Evolutionary conservation across 768 basidiomycete genomes (phyloP).

Genomic region (Pleurotus ostreatus): DNA sequence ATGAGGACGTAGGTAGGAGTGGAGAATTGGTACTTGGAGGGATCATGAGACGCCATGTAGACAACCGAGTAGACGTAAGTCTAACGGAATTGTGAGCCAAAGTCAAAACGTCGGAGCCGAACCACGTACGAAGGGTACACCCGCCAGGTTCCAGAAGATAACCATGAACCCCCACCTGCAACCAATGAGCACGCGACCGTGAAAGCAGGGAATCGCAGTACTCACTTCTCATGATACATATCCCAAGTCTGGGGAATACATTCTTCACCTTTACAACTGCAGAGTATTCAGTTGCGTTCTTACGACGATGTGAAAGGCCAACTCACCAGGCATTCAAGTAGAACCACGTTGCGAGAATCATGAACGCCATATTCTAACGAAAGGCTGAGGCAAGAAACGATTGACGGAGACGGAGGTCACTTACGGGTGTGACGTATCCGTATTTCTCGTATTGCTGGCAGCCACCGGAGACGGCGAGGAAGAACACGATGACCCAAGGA

Average conservation of each 20-base stretch:
- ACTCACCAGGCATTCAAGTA: conserved; percentile 91
- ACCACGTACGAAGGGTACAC: conserved; percentile 77
- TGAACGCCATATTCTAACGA: conserved; percentile 88
- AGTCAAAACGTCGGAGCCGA: background rate
- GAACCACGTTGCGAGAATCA: conserved; percentile 93
- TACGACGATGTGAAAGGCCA: background rate
- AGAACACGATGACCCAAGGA: conserved; percentile 95
- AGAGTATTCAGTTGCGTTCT: conserved; percentile 5
- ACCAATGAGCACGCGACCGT: conserved; percentile 6
- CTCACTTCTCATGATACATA: conserved; percentile 96
- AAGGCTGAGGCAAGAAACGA: background rate
- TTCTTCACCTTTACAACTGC: conserved; percentile 87
- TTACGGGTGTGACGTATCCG: conserved; percentile 87
- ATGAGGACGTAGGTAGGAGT: conserved; percentile 69
- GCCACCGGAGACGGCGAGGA: conserved; percentile 85
- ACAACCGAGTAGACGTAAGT: conserved; percentile 97
- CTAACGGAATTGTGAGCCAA: conserved; percentile 27
- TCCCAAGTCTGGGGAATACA: conserved; percentile 98
- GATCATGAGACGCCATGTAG: conserved; percentile 95
- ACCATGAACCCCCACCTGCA: conserved; percentile 90
- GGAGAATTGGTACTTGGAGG: conserved; percentile 82
- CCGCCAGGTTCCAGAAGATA: conserved; percentile 97
- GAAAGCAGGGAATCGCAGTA: background rate
- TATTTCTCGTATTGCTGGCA: conserved; percentile 93
- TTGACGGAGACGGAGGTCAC: conserved; percentile 20